Evolutionary conservation across 108 stramenopile genomes (phyloP).

Genomic region (Craspedostauros australis): DNA sequence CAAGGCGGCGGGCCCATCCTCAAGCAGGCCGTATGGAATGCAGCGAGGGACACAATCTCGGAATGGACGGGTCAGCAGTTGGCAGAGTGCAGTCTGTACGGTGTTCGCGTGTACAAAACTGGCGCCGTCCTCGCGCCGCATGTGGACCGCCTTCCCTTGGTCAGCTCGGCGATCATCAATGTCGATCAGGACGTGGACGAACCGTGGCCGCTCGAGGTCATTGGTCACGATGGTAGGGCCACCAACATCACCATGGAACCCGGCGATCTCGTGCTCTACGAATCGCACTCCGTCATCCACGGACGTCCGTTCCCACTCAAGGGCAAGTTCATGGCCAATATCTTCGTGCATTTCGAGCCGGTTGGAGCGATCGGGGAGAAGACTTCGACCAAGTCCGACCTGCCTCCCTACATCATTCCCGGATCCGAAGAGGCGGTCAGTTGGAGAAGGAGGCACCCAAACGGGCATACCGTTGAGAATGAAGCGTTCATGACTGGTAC

Average conservation of each 20-base stretch:
- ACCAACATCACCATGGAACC: slow-evolving; percentile 82
- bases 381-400: slow-evolving; percentile 13
- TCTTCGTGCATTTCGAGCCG: slow-evolving; percentile 77
- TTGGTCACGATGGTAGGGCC: slow-evolving; percentile 85
- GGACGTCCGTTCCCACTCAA: slow-evolving; percentile 75
- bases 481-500: slow-evolving; percentile 24
- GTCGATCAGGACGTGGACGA: slow-evolving; percentile 91
- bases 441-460: slow-evolving; percentile 9
- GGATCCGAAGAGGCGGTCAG: slow-evolving; percentile 18
- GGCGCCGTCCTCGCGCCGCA: slow-evolving; percentile 80
- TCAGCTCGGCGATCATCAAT: slow-evolving; percentile 84
- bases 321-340: slow-evolving; percentile 59
- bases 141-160: slow-evolving; percentile 81
- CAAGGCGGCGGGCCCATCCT: slow-evolving; percentile 36
- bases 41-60: slow-evolving; percentile 49
- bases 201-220: slow-evolving; percentile 90
- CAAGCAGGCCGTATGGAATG: slow-evolving; percentile 51
- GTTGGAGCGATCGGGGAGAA: slow-evolving; percentile 16
- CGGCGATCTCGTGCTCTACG: slow-evolving; percentile 87
- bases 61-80: slow-evolving; percentile 70
- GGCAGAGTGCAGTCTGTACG: slow-evolving; percentile 65
- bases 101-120: slow-evolving; percentile 85
- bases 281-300: slow-evolving; percentile 71
- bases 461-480: slow-evolving; percentile 9
- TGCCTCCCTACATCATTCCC: slow-evolving; percentile 42